Evolutionary conservation across 2,329 filamentous ascomycete species (phyloP).

Genomic region (Fusarium stilboides): DNA sequence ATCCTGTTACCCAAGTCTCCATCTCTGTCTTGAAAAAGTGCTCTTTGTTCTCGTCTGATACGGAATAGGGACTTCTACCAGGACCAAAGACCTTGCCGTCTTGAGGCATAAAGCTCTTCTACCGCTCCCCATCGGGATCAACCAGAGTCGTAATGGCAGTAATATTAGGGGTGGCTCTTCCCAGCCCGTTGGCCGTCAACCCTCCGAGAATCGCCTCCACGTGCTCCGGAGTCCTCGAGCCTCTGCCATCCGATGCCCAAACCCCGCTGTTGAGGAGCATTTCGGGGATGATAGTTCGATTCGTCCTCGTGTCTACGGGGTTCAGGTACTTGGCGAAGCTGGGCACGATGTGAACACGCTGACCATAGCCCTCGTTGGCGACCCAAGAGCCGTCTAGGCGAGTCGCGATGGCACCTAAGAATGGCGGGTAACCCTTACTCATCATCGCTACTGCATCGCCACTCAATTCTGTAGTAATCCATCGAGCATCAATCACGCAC

Average conservation of each 20-base stretch:
- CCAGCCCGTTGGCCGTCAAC: conserved; percentile 31
- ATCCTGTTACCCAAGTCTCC: conserved; percentile 43
- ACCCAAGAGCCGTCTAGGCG: conserved; percentile 38
- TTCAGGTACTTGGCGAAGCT: conserved; percentile 39
- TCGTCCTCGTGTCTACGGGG: conserved; percentile 14
- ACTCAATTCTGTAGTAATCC: conserved; percentile 32
- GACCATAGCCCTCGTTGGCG: conserved; percentile 25
- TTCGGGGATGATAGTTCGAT: conserved; percentile 34
- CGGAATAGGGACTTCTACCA: conserved; percentile 33
- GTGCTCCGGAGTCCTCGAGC: conserved; percentile 24
- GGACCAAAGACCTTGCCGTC: conserved; percentile 32
- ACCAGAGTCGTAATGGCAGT: conserved; percentile 23
- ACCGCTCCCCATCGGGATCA: conserved; percentile 33
- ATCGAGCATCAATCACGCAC: conserved; percentile 42
- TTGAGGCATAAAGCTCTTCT: conserved; percentile 43
- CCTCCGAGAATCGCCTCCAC: conserved; percentile 36
- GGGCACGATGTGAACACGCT: conserved; percentile 30
- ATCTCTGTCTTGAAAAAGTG: conserved; percentile 27
- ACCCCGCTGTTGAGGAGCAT: conserved; percentile 39
- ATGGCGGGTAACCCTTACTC: conserved; percentile 35
- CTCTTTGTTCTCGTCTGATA: conserved; percentile 20
- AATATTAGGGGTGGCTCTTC: conserved; percentile 21
- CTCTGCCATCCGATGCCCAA: conserved; percentile 25
- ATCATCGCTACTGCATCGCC: conserved; percentile 35
- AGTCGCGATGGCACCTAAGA: conserved; percentile 33